Evolutionary conservation across 148 eudicot species (phyloP), one percentile per base, ranked within the genome.

Genomic region (Limonium bicolor): DNA sequence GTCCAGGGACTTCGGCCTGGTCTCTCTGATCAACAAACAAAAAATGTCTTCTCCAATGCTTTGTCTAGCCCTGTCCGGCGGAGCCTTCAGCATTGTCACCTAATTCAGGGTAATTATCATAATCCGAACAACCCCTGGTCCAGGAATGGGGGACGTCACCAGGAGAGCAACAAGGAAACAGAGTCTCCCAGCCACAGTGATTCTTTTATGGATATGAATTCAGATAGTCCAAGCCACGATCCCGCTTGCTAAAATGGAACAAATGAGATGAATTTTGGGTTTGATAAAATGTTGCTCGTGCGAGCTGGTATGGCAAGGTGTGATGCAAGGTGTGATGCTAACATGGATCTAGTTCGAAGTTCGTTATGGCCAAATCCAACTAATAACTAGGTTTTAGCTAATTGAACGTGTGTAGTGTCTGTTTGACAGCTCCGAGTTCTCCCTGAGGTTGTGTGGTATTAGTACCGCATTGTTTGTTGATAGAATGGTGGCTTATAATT

Each of bases 191-290:
- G 55, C 43, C 61, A 68, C 21, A 71, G 69, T 36, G 96, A 82
- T 59, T 73, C 94, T 7, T 62, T 79, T 10, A 82, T 87, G 96
- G 94, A 87, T 45, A 82, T 87, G 94, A 76, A 82, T 50, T 59
- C 82, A 40, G 93, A 78, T 54, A 79, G 82, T 56, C 78, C 90
- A 25, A 67, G 62, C 30, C 81, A 70, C 22, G 81, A 73, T 52
- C 67, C 84, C 54, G 4, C 43, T 7, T 39, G 19, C 21, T 39
- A 39, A 39, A 39, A 7, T 39, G 22, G 24, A 14, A 39, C 19
- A 13, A 1, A 14, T 8, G 5, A 15, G 43, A 18, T 39, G 19
- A 14, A 11, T 16, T 37, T 37, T 37, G 10, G 3, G 20, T 39
- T 39, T 16, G 43, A n/a, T n/a, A n/a, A n/a, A n/a, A n/a, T n/a